Evolutionary conservation across 2,329 filamentous ascomycete genomes (phyloP), one percentile per base, ranked within the genome.

Genomic region (Triangularia setosa): DNA sequence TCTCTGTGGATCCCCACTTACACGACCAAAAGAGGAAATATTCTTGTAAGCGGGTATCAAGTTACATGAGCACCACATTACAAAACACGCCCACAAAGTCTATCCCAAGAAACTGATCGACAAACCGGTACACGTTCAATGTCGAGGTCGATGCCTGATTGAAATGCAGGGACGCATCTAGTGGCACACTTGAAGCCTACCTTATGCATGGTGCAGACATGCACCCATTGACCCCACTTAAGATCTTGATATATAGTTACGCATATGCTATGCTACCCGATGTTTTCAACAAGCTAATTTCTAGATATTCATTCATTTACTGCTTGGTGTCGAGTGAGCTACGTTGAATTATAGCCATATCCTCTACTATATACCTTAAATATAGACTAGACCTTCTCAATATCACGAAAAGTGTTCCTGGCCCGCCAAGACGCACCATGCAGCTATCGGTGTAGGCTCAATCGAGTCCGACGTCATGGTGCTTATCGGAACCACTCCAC

Each of bases 401-500:
- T 8, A 12, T 33, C 33, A n/a, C n/a, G 14, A n/a, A n/a, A 3
- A 40, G n/a, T 48, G n/a, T 23, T 48, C n/a, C 18, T 48, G 40
- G n/a, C 40, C 40, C 21, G 40, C 40, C 40, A 48, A 48, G 40
- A 21, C 40, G 12, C 40, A 21, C 40, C 33, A 62, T 62, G 60
- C 52, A 57, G 21, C 18, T 62, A 62, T 56, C 48, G n/a, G 33
- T 23, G 52, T 33, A 40, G 52, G 6, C 8, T 24, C 40, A 63
- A 55, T 58, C 52, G 40, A 60, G 28, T 56, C 48, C 55, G 62
- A 64, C 62, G 62, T 64, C 62, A 64, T 64, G 58, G 57, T 25
- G 30, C 62, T 64, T 64, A 64, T 64, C 62, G 52, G 62, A 56
- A 25, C 54, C 28, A 60, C 57, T 59, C 57, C 58, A 60, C 58